Percentiles rank a stretch among this genome's conserved stretches.
Evolutionary conservation across 2,329 filamentous ascomycete species (phyloP).

Genomic region (Colletotrichum zoysiae): DNA sequence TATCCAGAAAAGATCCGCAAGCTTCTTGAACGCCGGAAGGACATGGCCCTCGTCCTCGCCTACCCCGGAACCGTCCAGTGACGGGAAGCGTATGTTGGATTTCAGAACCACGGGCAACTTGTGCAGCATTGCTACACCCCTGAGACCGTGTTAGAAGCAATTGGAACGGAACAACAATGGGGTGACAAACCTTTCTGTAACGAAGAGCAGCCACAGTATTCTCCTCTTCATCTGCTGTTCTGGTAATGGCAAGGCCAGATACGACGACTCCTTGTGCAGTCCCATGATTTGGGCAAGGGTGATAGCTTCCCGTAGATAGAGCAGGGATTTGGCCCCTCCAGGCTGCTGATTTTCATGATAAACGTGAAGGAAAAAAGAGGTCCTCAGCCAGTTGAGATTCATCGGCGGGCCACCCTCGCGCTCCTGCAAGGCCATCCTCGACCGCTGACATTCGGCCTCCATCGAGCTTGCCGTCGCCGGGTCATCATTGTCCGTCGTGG

Average conservation of each 20-base stretch:
- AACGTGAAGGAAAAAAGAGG: constrained; percentile 65
- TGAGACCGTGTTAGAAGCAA: constrained; percentile 35
- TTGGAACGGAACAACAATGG: background rate
- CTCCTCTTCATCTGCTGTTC: constrained; percentile 61
- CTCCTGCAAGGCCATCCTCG: constrained; percentile 44
- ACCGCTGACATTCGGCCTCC: constrained; percentile 52
- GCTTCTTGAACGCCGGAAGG: constrained; percentile 62
- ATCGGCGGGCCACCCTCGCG: constrained; percentile 47
- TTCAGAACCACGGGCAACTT: constrained; percentile 61
- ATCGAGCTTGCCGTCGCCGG: constrained; percentile 50
- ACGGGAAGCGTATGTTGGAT: constrained; percentile 54
- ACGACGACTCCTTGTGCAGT: constrained; percentile 59
- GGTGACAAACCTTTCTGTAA: constrained; percentile 54
- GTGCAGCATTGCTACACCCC: constrained; percentile 64
- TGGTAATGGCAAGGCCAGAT: constrained; percentile 49
- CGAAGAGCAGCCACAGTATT: constrained; percentile 52
- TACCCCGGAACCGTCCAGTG: constrained; percentile 49
- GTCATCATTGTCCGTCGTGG: constrained; percentile 49
- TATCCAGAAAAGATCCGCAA: constrained; percentile 63
- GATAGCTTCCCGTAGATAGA: constrained; percentile 65
- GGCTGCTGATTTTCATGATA: constrained; percentile 63
- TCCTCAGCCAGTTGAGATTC: constrained; percentile 57
- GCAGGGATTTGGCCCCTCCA: constrained; percentile 59
- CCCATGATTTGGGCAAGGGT: constrained; percentile 63
- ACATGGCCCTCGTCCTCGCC: constrained; percentile 57